Base-by-base conservation (phyloP, 2,329 filamentous ascomycete species). In the Arthrobotrys iridis region DNA sequence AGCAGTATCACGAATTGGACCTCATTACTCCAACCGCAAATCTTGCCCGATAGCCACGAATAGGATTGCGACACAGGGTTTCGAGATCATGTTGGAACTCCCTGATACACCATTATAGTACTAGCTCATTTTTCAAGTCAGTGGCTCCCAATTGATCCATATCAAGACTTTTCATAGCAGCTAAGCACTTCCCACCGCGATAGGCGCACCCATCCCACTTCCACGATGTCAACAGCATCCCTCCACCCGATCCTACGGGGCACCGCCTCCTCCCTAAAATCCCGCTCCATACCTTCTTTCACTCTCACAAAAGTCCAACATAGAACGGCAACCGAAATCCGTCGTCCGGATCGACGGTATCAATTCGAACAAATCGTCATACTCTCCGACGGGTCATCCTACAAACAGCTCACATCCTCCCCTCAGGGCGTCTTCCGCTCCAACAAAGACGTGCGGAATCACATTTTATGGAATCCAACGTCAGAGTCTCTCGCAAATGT, bases 321-420 rank as follows among this genome's bases (percentile, higher is more conserved):
- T 28, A 43, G 70, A 22, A 74, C 43, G 2, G 95, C 95, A 60
- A 93, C 91, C 22, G 91, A 97, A 77, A 88, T 98, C 81, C 87
- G 87, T 77, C 92, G 95, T 13, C 93, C 93, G n/a, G 91, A 93
- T 81, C 89, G 93, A 4, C 94, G 95, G 43, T 98, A 97, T 86
- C 92, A 90, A 79, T 98, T 97, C 86, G 97, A 94, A n/a, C 95
- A 99, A 84, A 88, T 99, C 75, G 86, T 99, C 78, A 93, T 93
- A 63, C 90, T 98, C 77, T 92, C 91, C 41, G 95, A 99, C 85
- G 95, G 95, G 79, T 91, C 88, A 80, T 91, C 93, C 74, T 98
- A 88, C 83, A 89, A 90, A 55, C 86, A 89, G 80, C 91, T 91
- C 81, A 93, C 92, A 22, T 93, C 91, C 8, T 92, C 88, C 8